Percentiles rank a stretch among this genome's conserved stretches.
phyloP scores from a whole-genome alignment of 148 eudicot species.

The Linanthus parryae region DNA sequence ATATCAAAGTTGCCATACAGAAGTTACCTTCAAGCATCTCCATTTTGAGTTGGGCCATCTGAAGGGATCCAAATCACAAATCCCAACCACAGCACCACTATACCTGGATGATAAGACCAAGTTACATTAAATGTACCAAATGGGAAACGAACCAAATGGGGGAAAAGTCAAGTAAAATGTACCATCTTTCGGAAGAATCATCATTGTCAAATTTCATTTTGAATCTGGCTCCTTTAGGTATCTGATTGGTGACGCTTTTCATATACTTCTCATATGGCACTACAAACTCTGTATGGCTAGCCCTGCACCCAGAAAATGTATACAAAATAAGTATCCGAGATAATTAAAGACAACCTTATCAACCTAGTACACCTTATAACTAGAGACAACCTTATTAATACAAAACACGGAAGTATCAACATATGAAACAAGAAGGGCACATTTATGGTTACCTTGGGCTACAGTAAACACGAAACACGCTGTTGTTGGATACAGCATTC shows the following conservation, averaged over 20 bases:
- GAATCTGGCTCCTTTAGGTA: conserved; percentile 64
- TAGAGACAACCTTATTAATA: not conserved
- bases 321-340: not conserved
- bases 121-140: no score
- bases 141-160: no score
- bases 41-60: conserved; percentile 80
- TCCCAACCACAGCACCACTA: conserved; percentile 63
- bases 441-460: conserved; percentile 60
- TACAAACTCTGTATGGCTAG: conserved; percentile 75
- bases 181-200: conserved; percentile 90
- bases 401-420: not conserved
- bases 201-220: conserved; percentile 68
- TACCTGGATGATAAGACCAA: conserved; percentile 32
- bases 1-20: no score
- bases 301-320: conserved; percentile 40
- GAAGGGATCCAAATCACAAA: conserved; percentile 61
- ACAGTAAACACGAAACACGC: conserved; percentile 57
- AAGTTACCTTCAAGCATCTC: conserved; percentile 77
- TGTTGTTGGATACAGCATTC: conserved; percentile 60
- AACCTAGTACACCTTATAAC: not conserved
- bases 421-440: not conserved
- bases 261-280: conserved; percentile 52
- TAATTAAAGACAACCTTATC: not conserved
- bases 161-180: no score
- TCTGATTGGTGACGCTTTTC: conserved; percentile 36